Conservation (phyloP, 495 filamentous ascomycete genomes). For the Xylaria curta region DNA sequence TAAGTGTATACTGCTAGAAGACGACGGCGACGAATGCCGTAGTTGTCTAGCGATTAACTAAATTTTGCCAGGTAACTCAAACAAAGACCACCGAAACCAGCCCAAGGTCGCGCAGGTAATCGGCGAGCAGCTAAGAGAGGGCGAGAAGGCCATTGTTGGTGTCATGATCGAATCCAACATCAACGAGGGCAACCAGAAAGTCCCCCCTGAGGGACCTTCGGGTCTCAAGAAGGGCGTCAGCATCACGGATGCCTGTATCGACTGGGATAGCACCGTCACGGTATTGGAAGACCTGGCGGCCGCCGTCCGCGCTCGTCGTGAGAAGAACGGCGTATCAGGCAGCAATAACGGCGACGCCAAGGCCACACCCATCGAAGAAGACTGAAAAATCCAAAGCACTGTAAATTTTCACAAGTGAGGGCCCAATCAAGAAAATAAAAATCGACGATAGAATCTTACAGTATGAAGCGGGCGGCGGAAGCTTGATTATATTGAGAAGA, state of each 20-base stretch:
- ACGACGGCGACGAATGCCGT: background rate
- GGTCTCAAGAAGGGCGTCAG: conserved; percentile 89
- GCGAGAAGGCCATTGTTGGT: conserved; percentile 88
- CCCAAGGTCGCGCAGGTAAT: conserved; percentile 86
- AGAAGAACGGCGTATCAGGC: conserved; percentile 43
- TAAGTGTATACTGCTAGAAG: conserved; percentile 40
- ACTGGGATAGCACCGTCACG: conserved; percentile 87
- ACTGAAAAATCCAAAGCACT: conserved; percentile 37
- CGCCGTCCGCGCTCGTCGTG: conserved; percentile 79
- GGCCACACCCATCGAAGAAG: conserved; percentile 52
- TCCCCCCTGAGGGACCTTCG: conserved; percentile 79
- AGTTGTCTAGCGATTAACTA: conserved; percentile 26
- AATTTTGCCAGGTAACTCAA: conserved; percentile 65
- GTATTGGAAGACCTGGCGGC: conserved; percentile 88
- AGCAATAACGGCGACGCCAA: conserved; percentile 33
- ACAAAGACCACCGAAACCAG: conserved; percentile 85
- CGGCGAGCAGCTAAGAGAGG: conserved; percentile 82
- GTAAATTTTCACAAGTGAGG: conserved; percentile 11
- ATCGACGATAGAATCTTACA: conserved; percentile 11
- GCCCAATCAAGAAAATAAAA: background rate
- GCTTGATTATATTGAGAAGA: background rate
- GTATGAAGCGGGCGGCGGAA: background rate
- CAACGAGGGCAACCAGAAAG: conserved; percentile 94
- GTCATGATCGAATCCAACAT: conserved; percentile 99
- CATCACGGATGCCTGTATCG: conserved; percentile 97